Evolutionary conservation across 768 basidiomycete species (phyloP).

Genomic region (Auriculariales sp.): DNA sequence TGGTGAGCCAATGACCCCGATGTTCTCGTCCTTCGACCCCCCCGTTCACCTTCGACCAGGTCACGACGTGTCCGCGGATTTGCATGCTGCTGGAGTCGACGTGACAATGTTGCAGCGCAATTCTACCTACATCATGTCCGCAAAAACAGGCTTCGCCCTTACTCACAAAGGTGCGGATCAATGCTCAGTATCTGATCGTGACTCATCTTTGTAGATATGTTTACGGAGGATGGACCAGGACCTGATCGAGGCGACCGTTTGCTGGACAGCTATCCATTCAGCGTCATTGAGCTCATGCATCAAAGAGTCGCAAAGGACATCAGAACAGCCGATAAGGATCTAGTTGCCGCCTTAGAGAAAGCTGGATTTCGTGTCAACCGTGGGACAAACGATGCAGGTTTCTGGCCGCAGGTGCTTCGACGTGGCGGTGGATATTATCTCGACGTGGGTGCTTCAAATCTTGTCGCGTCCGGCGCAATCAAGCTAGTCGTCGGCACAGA

Average conservation of each 20-base stretch:
- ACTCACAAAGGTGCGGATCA: slow-evolving; percentile 15
- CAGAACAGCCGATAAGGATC: slow-evolving; percentile 38
- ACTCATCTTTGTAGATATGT: slow-evolving; percentile 14
- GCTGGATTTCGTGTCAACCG: slow-evolving; percentile 41
- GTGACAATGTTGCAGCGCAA: slow-evolving; percentile 32
- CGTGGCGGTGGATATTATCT: slow-evolving; percentile 55
- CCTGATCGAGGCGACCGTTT: slow-evolving; percentile 37
- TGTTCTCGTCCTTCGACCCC: background rate
- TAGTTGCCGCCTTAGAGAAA: slow-evolving; percentile 40
- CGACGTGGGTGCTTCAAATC: slow-evolving; percentile 44
- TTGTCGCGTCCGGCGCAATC: slow-evolving; percentile 53
- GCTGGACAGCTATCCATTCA: slow-evolving; percentile 30
- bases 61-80: slow-evolving; percentile 37
- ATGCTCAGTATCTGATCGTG: background rate
- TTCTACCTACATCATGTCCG: slow-evolving; percentile 39
- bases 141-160: slow-evolving; percentile 23
- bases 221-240: slow-evolving; percentile 34
- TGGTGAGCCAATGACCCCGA: slow-evolving; percentile 14
- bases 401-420: slow-evolving; percentile 30
- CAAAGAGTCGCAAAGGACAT: slow-evolving; percentile 26
- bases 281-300: slow-evolving; percentile 19
- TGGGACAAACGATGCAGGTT: slow-evolving; percentile 39
- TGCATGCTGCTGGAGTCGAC: slow-evolving; percentile 30
- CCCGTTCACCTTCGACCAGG: slow-evolving; percentile 12
- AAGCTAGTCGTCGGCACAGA: slow-evolving; percentile 49